Evolutionary conservation across 2,329 filamentous ascomycete genomes (phyloP).

Genomic region (Aspergillus quadrilineatus): DNA sequence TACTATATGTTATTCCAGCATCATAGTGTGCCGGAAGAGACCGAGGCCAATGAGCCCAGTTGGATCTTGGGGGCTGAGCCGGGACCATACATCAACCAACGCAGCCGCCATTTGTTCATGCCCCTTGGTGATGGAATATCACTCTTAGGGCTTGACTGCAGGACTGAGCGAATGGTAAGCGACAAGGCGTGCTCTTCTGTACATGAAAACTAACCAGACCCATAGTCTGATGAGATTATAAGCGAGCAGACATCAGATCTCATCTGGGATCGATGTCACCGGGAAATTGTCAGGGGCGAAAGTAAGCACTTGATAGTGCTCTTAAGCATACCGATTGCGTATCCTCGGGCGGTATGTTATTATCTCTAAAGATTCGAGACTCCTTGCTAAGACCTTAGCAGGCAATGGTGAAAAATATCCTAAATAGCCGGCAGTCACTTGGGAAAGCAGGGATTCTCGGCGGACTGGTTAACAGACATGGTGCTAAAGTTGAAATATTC

Average conservation of each 20-base stretch:
- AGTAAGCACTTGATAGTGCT: slow-evolving; percentile 89
- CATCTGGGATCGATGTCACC: slow-evolving; percentile 80
- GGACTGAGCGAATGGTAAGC: slow-evolving; percentile 75
- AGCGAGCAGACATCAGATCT: slow-evolving; percentile 78
- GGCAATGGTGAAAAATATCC: slow-evolving; percentile 64
- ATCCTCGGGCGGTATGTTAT: slow-evolving; percentile 68
- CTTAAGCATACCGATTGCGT: slow-evolving; percentile 79
- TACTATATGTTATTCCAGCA: slow-evolving; percentile 99
- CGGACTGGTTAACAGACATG: slow-evolving; percentile 79
- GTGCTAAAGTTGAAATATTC: slow-evolving; percentile 86
- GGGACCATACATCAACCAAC: slow-evolving; percentile 87
- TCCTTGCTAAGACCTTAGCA: slow-evolving; percentile 41
- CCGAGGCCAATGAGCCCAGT: slow-evolving; percentile 78
- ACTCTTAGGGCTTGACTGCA: slow-evolving; percentile 83
- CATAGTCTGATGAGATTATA: slow-evolving; percentile 70
- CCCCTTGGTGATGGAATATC: slow-evolving; percentile 74
- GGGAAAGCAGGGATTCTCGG: slow-evolving; percentile 79
- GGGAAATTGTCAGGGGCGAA: slow-evolving; percentile 77
- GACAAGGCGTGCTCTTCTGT: background rate
- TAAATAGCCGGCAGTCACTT: slow-evolving; percentile 86
- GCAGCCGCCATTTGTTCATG: slow-evolving; percentile 83
- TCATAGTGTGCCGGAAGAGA: slow-evolving; percentile 80
- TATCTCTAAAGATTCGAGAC: background rate
- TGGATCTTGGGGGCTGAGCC: slow-evolving; percentile 79
- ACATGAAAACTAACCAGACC: slow-evolving; percentile 23